Conservation (phyloP, 306 rosid species). For the Begonia loranthoides region DNA sequence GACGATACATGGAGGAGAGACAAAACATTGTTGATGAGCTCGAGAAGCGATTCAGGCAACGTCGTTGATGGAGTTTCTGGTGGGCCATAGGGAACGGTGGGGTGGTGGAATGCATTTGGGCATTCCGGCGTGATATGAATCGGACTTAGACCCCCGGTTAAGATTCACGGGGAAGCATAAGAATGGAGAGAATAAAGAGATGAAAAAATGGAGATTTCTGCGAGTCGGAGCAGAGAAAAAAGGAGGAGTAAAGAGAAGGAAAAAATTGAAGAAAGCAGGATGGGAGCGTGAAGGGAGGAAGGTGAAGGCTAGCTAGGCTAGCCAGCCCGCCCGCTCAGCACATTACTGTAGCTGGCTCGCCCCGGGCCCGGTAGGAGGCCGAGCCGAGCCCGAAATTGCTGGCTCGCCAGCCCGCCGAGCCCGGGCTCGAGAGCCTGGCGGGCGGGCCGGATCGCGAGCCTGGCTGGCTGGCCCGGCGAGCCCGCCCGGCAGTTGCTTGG, state of each 20-base stretch:
- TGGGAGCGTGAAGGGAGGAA: neutral
- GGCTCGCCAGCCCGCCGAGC: no score
- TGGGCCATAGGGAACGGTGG: constrained; percentile 3
- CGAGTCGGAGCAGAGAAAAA: neutral
- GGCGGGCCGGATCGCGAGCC: no score
- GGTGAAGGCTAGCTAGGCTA: neutral
- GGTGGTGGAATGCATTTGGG: constrained; percentile 13
- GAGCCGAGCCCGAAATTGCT: no score
- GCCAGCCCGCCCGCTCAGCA: no score
- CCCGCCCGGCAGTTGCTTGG: no score
- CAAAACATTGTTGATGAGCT: constrained; percentile 27
- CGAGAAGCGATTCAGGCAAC: constrained; percentile 33
- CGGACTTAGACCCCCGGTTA: neutral
- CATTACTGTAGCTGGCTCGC: no score
- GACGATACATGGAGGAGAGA: constrained; percentile 29
- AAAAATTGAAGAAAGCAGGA: neutral
- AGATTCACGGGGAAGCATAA: neutral
- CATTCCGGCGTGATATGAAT: neutral
- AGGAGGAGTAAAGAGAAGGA: neutral
- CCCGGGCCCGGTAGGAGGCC: no score
- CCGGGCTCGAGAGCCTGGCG: no score
- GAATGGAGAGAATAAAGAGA: no score
- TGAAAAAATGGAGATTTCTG: no score
- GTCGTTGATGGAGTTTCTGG: constrained; percentile 13
- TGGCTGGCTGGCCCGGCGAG: no score